Evolutionary conservation across 371 early-diverging fungal genomes (phyloP), one percentile per base, ranked within the genome.

Genomic region (Apophysomyces elegans): DNA sequence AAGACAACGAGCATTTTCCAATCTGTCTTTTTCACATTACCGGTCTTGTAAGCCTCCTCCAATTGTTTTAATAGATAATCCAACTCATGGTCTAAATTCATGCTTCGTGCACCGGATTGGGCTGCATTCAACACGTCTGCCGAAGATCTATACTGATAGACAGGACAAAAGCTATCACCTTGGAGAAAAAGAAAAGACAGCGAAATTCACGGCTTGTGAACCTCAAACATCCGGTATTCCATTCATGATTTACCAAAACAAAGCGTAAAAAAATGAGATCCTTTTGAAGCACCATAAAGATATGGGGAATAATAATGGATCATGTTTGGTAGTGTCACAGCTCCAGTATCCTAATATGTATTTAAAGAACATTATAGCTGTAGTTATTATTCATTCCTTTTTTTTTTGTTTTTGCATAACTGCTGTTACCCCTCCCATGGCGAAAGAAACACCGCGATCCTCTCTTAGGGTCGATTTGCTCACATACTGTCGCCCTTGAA

Each of bases 1-100:
- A 89, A 88, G 8, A 91, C 59, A 0, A 84, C 85, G 0, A 86
- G 59, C 14, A 91, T 65, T 69, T 90, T 91, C 86, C 86, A 91
- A 58, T 88, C 88, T 7, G 75, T 70, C 43, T 39, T 80, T 68
- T 57, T 68, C 61, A 72, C 78, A 66, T 16, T 69, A 62, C 71
- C 76, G n/a, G 38, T 5, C 12, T 68, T 58, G 46, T 73, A 84
- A 1, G 68, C 62, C 1, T 70, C 58, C 1, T 74, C 65, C 16
- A 81, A 47, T 46, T 73, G 64, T 21, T 69, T 62, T 6, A 79
- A 21, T 7, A 83, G 26, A 60, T 85, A 85, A 56, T 78, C 77
- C 13, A 81, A 38, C 65, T 83, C 71, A 61, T 79, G 75, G 13
- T 74, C 60, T 7, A 85, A 47, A 59, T 85, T 81, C 4, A 65